Evolutionary conservation across 2,329 filamentous ascomycete species (phyloP).

Genomic region (Beauveria brongniartii): DNA sequence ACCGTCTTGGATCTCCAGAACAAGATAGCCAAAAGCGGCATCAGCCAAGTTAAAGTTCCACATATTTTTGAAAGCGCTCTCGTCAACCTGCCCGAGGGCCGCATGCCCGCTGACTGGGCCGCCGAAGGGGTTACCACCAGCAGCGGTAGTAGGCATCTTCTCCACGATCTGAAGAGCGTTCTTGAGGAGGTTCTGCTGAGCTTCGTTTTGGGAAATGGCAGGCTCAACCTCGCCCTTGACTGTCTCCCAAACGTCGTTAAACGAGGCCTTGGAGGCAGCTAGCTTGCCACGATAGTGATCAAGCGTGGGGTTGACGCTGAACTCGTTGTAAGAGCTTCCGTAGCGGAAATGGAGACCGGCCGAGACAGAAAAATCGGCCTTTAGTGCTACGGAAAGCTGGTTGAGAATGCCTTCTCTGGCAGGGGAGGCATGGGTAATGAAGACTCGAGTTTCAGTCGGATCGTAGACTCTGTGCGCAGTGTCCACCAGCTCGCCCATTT

Average conservation of each 20-base stretch:
- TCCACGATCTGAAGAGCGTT: constrained; percentile 90
- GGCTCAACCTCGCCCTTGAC: constrained; percentile 94
- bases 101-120: constrained; percentile 67
- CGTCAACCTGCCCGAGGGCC: constrained; percentile 82
- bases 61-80: constrained; percentile 99
- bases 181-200: constrained; percentile 84
- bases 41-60: constrained; percentile 99
- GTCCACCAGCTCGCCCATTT: constrained; percentile 97
- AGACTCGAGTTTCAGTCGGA: constrained; percentile 91
- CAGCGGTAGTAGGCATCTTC: constrained; percentile 94
- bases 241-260: constrained; percentile 99
- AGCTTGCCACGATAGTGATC: constrained; percentile 99
- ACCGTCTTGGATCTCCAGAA: constrained; percentile 89
- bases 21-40: constrained; percentile 92
- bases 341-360: constrained; percentile 97
- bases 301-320: constrained; percentile 94
- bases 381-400: constrained; percentile 92
- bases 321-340: constrained; percentile 98
- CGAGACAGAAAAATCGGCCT: constrained; percentile 96
- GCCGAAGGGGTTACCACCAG: constrained; percentile 93
- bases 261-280: constrained; percentile 93
- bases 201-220: constrained; percentile 86
- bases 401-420: constrained; percentile 94
- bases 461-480: constrained; percentile 98
- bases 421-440: constrained; percentile 93